Conservation (phyloP, 169 alveolate genomes). For the Cryptosporidium viatorum region DNA sequence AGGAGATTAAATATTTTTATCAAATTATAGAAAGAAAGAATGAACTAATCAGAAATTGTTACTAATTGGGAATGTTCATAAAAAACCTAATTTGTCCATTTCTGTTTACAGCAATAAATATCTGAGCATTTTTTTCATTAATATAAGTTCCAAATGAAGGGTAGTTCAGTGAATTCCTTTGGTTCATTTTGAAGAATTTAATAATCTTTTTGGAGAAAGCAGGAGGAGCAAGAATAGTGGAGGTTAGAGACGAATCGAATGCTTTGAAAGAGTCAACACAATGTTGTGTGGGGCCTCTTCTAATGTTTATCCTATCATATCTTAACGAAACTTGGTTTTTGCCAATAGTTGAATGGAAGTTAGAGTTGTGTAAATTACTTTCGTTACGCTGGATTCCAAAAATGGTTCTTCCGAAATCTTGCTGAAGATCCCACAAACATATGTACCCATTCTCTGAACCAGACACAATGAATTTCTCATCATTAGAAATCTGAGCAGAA, state of each 20-base stretch:
- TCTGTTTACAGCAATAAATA: slow-evolving; percentile 55
- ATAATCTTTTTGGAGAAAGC: slow-evolving; percentile 43
- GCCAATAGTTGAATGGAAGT: neutral
- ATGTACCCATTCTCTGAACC: slow-evolving; percentile 74
- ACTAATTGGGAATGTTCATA: slow-evolving; percentile 45
- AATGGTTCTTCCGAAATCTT: neutral
- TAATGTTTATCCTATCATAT: slow-evolving; percentile 14
- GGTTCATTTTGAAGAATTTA: slow-evolving; percentile 13
- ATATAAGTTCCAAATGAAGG: slow-evolving; percentile 39
- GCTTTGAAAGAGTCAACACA: slow-evolving; percentile 72
- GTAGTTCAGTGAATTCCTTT: slow-evolving; percentile 13
- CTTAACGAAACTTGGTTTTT: neutral
- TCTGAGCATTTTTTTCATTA: slow-evolving; percentile 17
- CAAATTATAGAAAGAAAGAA: neutral
- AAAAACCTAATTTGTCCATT: slow-evolving; percentile 60
- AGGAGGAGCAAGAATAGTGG: slow-evolving; percentile 50
- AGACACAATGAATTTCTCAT: slow-evolving; percentile 46
- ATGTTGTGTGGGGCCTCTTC: slow-evolving; percentile 73
- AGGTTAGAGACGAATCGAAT: slow-evolving; percentile 54
- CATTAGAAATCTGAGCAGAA: slow-evolving; percentile 68
- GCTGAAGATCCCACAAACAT: slow-evolving; percentile 51
- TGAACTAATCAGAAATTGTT: neutral
- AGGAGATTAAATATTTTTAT: neutral
- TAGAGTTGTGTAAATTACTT: neutral
- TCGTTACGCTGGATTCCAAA: neutral